Evolutionary conservation across 2,329 filamentous ascomycete genomes (phyloP).

Genomic region (Aspergillus carbonarius): DNA sequence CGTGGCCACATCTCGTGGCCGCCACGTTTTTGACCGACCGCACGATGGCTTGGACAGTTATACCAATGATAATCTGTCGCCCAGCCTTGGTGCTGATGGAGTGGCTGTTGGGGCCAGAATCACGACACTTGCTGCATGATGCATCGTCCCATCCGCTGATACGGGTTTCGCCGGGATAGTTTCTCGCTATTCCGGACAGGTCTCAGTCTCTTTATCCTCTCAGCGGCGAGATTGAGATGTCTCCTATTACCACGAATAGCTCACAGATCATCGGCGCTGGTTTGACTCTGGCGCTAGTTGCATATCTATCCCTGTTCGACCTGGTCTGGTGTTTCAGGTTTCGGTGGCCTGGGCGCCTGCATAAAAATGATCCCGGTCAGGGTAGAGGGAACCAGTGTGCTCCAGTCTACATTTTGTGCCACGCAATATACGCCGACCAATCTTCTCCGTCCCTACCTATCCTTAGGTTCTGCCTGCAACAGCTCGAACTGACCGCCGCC

Average conservation of each 20-base stretch:
- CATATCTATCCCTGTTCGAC: background rate
- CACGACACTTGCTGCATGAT: background rate
- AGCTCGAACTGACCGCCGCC: background rate
- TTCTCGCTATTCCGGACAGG: background rate
- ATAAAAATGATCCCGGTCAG: slow-evolving; percentile 1
- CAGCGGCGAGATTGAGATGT: background rate
- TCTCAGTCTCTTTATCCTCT: background rate
- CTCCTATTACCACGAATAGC: slow-evolving; percentile 1
- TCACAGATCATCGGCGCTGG: slow-evolving; percentile 2
- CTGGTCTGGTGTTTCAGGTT: slow-evolving; percentile 6
- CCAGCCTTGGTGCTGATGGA: background rate
- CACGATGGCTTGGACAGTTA: background rate
- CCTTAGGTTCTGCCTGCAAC: background rate
- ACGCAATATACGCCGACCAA: background rate
- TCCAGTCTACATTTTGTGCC: background rate
- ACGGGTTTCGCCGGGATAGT: background rate
- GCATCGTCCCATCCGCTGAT: background rate
- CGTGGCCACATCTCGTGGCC: slow-evolving; percentile 29
- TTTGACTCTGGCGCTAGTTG: slow-evolving; percentile 4
- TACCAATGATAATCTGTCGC: background rate
- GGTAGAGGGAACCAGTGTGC: background rate
- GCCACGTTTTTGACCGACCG: slow-evolving; percentile 32
- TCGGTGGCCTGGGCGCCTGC: background rate
- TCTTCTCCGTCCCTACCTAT: background rate
- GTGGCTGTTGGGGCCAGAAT: slow-evolving; percentile 5